These are phyloP conservation scores for Lactarius trivialis DNA, from an alignment of 768 basidiomycete species.

Conservation along the genomic window DNA sequence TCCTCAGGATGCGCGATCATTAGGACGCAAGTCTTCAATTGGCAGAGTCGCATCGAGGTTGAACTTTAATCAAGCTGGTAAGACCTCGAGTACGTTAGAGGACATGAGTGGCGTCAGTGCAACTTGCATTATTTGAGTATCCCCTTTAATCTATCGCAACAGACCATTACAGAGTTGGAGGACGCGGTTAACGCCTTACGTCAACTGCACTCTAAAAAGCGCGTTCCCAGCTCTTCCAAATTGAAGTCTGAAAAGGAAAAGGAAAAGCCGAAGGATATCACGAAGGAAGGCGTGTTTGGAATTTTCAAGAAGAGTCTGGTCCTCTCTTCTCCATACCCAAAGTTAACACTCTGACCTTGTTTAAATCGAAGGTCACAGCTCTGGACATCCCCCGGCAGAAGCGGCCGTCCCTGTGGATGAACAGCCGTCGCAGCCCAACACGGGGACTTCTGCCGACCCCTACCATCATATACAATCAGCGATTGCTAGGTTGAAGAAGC, in stretches of 20 bases:
- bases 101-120: conserved; percentile 58
- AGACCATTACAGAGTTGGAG: conserved; percentile 61
- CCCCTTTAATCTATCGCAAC: conserved; percentile 7
- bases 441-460: conserved; percentile 19
- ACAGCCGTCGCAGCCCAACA: conserved; percentile 9
- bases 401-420: background rate
- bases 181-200: conserved; percentile 40
- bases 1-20: conserved; percentile 32
- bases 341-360: background rate
- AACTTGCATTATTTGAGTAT: background rate
- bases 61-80: conserved; percentile 38
- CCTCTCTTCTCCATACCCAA: background rate
- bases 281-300: conserved; percentile 42
- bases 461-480: conserved; percentile 42
- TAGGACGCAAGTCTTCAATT: conserved; percentile 32
- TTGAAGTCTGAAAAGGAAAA: conserved; percentile 44
- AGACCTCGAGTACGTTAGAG: conserved; percentile 48
- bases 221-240: conserved; percentile 27
- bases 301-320: conserved; percentile 23
- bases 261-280: conserved; percentile 52
- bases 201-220: conserved; percentile 35
- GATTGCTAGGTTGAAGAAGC: conserved; percentile 50
- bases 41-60: conserved; percentile 35
- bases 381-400: conserved; percentile 3
- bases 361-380: conserved; percentile 6